These are phyloP conservation scores for Hemisphaericaspora xylofermentans DNA, from an alignment of 1,139 yeast genomes.

Conservation along the genomic window DNA sequence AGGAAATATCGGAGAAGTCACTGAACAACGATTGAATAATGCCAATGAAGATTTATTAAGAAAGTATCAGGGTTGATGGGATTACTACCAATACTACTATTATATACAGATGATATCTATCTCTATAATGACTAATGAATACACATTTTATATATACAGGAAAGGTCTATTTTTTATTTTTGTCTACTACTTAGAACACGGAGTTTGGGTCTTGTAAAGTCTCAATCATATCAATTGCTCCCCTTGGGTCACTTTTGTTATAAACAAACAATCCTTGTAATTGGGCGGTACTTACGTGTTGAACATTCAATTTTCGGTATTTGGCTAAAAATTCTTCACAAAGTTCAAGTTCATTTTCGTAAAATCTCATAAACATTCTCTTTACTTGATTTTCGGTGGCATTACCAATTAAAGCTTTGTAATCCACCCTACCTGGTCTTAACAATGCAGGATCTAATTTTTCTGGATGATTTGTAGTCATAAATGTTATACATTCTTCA, in stretches of 20 bases:
- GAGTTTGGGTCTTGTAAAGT: constrained; percentile 35
- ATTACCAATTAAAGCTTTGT: constrained; percentile 76
- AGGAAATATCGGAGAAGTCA: constrained; percentile 12
- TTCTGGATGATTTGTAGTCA: constrained; percentile 98
- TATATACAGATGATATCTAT: background rate
- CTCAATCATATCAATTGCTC: constrained; percentile 68
- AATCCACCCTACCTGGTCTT: constrained; percentile 95
- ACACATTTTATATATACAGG: constrained; percentile 2
- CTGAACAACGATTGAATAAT: constrained; percentile 16
- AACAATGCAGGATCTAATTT: constrained; percentile 79
- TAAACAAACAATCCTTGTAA: constrained; percentile 93
- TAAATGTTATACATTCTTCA: constrained; percentile 91
- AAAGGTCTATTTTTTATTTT: constrained; percentile 2
- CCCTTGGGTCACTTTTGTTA: constrained; percentile 79
- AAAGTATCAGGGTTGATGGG: constrained; percentile 27
- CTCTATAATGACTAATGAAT: constrained; percentile 3
- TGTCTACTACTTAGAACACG: constrained; percentile 21
- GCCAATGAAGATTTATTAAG: constrained; percentile 25
- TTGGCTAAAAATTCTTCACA: constrained; percentile 63
- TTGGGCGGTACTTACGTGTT: constrained; percentile 84
- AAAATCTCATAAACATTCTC: constrained; percentile 85
- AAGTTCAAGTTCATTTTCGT: constrained; percentile 60
- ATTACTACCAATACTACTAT: background rate
- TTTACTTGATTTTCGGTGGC: constrained; percentile 80
- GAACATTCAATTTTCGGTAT: constrained; percentile 49